Conservation (phyloP, 495 filamentous ascomycete genomes). For the Aspergillus haitiensis region DNA sequence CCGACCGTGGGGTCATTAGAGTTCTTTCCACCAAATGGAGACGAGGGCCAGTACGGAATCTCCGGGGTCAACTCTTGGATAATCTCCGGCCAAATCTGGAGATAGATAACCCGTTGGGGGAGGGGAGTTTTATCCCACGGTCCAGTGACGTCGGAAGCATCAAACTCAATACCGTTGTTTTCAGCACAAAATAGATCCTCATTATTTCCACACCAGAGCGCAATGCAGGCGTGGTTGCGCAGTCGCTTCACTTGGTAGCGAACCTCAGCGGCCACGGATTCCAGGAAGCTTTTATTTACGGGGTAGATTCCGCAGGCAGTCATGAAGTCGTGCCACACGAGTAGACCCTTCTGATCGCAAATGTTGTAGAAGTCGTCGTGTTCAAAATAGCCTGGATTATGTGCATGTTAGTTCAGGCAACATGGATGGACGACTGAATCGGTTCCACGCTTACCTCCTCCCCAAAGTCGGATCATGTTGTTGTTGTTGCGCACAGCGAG, state of each 20-base stretch:
- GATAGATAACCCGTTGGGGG: constrained; percentile 4
- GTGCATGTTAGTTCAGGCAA: too few relatives aligned
- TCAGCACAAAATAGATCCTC: constrained; percentile 3
- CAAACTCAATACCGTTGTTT: neutral
- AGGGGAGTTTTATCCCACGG: constrained; percentile 1
- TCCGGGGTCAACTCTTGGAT: constrained; percentile 1
- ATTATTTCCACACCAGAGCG: constrained; percentile 8
- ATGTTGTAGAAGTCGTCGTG: constrained; percentile 8
- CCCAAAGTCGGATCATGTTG: constrained; percentile 11
- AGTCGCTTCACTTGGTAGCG: constrained; percentile 3
- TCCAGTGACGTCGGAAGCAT: constrained; percentile 2
- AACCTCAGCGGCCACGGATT: constrained; percentile 2
- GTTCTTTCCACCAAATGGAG: constrained; percentile 5
- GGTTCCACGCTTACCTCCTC: neutral
- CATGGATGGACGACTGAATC: too few relatives aligned
- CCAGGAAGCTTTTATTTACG: neutral
- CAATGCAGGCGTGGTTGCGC: constrained; percentile 2
- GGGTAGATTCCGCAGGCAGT: constrained; percentile 5
- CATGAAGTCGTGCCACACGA: constrained; percentile 11
- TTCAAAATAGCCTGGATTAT: constrained; percentile 3
- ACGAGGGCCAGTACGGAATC: constrained; percentile 4
- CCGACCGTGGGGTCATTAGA: constrained; percentile 5
- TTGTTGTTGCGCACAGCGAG: constrained; percentile 6
- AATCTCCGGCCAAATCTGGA: constrained; percentile 7
- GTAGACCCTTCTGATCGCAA: constrained; percentile 4